A percentile compares a stretch with the other conserved stretches of the same genome.
Conservation (phyloP, 306 rosid species). For the Comarum palustre region DNA sequence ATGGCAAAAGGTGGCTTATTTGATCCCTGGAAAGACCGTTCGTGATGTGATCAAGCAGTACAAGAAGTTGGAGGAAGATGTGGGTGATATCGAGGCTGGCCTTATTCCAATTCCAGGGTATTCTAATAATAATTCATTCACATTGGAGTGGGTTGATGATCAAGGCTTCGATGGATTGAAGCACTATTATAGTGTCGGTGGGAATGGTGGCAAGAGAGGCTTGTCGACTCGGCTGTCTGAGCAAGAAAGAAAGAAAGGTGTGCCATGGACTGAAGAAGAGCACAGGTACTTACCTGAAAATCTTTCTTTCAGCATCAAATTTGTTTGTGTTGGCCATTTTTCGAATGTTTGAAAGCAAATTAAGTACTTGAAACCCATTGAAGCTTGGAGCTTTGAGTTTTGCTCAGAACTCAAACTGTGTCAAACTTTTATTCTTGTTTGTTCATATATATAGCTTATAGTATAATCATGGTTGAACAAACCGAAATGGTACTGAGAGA, state of each 20-base stretch:
- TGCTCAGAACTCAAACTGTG: not conserved
- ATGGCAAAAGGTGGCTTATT: slow-evolving; percentile 68
- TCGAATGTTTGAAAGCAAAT: not conserved
- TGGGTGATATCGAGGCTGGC: slow-evolving; percentile 84
- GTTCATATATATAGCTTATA: not conserved
- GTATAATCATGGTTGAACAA: not conserved
- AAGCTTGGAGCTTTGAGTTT: not conserved
- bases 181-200: slow-evolving; percentile 54
- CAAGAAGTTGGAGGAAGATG: slow-evolving; percentile 78
- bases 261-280: slow-evolving; percentile 91
- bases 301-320: not conserved
- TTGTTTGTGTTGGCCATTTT: not conserved
- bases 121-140: slow-evolving; percentile 46
- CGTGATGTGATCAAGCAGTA: slow-evolving; percentile 90
- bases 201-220: slow-evolving; percentile 61
- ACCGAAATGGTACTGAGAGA: not conserved
- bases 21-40: slow-evolving; percentile 77
- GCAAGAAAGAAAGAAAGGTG: slow-evolving; percentile 87
- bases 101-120: slow-evolving; percentile 68
- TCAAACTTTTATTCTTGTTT: not conserved
- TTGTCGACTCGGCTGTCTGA: slow-evolving; percentile 56
- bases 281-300: slow-evolving; percentile 56
- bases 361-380: slow-evolving; percentile 5
- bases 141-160: slow-evolving; percentile 60
- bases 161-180: slow-evolving; percentile 61